phyloP scores from a whole-genome alignment of 2,329 filamentous ascomycete genomes.

The Trichoderma sp. region DNA sequence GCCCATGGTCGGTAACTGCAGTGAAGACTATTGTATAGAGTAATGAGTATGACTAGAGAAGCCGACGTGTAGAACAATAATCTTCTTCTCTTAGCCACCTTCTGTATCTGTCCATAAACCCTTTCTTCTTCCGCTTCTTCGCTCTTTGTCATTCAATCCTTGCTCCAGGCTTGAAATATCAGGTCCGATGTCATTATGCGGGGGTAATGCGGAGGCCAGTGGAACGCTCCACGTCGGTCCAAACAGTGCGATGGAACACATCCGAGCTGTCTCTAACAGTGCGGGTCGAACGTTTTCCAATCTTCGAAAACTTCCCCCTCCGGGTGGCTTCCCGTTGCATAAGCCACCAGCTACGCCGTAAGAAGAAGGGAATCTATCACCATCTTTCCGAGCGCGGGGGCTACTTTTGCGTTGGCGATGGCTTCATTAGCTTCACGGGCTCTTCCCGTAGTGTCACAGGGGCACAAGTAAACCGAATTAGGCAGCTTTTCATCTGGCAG shows the following conservation, averaged over 20 bases:
- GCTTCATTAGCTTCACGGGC: conserved; percentile 1
- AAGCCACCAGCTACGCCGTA: conserved; percentile 14
- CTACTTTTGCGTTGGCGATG: neutral
- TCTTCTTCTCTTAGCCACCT: neutral
- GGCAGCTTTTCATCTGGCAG: neutral
- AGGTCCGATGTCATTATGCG: conserved; percentile 7
- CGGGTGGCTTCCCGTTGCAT: conserved; percentile 9
- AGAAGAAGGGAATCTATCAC: conserved; percentile 19
- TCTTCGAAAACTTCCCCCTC: neutral
- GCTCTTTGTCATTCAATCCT: neutral
- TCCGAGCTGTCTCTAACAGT: conserved; percentile 19
- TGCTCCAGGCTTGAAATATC: neutral
- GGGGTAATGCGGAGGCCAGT: conserved; percentile 25
- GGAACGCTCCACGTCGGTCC: conserved; percentile 26
- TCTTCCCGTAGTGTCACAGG: neutral
- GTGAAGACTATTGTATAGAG: neutral
- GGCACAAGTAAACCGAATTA: neutral
- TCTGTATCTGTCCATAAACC: neutral
- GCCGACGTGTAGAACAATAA: neutral
- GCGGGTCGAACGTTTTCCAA: conserved; percentile 1
- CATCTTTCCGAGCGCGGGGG: neutral
- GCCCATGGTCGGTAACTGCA: neutral
- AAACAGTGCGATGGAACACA: conserved; percentile 26
- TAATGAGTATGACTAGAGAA: neutral
- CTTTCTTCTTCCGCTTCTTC: too few relatives aligned